Base-by-base conservation (phyloP, 148 eudicot species). In the Cornus controversa region DNA sequence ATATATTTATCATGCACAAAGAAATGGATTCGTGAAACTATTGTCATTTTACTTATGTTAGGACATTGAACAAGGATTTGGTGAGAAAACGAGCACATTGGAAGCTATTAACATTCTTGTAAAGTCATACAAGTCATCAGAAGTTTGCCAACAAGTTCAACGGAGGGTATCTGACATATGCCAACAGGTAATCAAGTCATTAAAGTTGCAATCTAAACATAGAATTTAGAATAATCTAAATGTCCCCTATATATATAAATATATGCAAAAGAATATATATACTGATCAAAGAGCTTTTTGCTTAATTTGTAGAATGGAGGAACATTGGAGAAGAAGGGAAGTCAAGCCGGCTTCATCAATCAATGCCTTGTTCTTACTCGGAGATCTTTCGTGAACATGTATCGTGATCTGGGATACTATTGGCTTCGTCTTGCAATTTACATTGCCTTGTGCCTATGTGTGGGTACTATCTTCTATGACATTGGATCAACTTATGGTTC, bases 361-460 rank as follows among this genome's bases (percentile, higher is more conserved):
- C 91, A 89, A 22, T 84, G 86, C 8, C 31, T 74, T 45, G 86
- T 89, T 63, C 89, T 89, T 15, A 89, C 91, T 0, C 75, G 60
- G 50, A 87, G 91, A 45, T 89, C 92, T 0, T 89, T 85, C 57
- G 86, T 89, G 60, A 89, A 89, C 66, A 89, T 89, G 92, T 87
- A 85, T 67, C 90, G 90, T 0, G 92, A 89, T 60, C 70, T 87
- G 2, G 90, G 92, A 4, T 89, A 89, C 58, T 89, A 87, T 72
- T 87, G 90, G 92, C 87, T 89, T 60, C 84, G 92, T 24, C 81
- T 89, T 25, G 92, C 79, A 34, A 73, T 87, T 23, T 89, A 89
- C 66, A 70, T 87, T 20, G 89, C 86, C 0, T 75, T 89, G 66
- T 80, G 90, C 79, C 50, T 89, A 5, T 85, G 90, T 36, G 84